These are phyloP conservation scores for Roridomyces roridus DNA, from an alignment of 768 basidiomycete species.

Conservation along the genomic window DNA sequence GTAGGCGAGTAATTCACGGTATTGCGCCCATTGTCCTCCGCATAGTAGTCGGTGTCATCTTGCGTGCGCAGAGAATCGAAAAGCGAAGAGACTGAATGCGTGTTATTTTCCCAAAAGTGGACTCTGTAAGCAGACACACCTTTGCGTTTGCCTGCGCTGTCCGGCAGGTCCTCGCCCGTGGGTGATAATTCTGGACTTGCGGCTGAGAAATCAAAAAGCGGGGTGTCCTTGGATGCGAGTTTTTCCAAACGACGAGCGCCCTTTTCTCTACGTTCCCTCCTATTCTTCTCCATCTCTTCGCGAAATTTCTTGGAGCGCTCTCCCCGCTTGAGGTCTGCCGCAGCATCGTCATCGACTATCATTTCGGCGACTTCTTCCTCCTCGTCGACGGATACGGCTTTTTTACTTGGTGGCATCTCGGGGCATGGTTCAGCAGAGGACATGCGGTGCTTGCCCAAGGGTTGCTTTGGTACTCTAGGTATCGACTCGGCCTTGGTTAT, in stretches of 20 bases:
- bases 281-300: constrained; percentile 40
- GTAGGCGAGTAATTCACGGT: constrained; percentile 37
- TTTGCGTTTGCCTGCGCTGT: constrained; percentile 51
- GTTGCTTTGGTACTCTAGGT: constrained; percentile 28
- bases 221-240: constrained; percentile 23
- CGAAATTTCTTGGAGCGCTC: constrained; percentile 31
- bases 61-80: constrained; percentile 41
- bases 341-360: constrained; percentile 46
- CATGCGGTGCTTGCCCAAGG: constrained; percentile 25
- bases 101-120: not conserved
- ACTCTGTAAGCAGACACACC: constrained; percentile 36
- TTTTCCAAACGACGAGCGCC: constrained; percentile 33
- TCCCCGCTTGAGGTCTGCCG: constrained; percentile 19
- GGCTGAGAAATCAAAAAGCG: constrained; percentile 27
- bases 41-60: constrained; percentile 38
- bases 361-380: constrained; percentile 60
- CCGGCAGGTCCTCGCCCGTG: too few relatives aligned
- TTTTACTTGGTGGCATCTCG: constrained; percentile 31
- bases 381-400: constrained; percentile 31
- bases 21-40: constrained; percentile 38
- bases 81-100: constrained; percentile 36
- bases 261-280: constrained; percentile 39
- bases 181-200: constrained; percentile 25
- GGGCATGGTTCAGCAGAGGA: constrained; percentile 24
- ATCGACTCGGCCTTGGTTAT: constrained; percentile 37